A percentile compares a stretch with the other conserved stretches of the same genome.
Conservation (phyloP, 1,139 yeast genomes). For the Casaregolazyma suthepensis region DNA sequence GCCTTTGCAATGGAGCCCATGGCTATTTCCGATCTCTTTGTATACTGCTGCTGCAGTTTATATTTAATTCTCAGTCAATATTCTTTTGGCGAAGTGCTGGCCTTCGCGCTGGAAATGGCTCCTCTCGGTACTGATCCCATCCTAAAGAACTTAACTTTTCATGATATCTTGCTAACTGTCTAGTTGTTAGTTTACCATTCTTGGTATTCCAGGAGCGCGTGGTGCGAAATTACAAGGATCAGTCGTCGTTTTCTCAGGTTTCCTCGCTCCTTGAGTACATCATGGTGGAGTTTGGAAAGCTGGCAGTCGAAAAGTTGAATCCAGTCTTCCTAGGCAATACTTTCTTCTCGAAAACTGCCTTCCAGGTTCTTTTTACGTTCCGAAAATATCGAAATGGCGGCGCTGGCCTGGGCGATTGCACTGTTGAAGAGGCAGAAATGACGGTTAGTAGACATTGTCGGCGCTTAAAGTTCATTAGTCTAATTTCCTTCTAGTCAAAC, state of each 20-base stretch:
- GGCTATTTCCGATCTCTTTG: neutral
- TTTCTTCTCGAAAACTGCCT: constrained; percentile 20
- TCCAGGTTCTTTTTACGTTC: constrained; percentile 21
- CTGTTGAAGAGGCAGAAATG: neutral
- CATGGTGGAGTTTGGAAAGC: constrained; percentile 21
- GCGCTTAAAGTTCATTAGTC: neutral
- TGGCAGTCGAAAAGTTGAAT: constrained; percentile 19
- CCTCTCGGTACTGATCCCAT: neutral
- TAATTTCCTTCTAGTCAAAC: neutral
- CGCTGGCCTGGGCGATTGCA: constrained; percentile 25
- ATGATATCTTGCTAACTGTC: neutral
- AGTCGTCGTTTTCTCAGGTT: constrained; percentile 23
- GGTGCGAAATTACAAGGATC: constrained; percentile 21
- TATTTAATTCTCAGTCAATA: neutral
- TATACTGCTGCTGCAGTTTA: neutral
- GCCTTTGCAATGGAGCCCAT: neutral
- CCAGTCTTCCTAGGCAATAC: constrained; percentile 20
- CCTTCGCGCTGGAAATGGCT: neutral
- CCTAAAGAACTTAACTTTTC: neutral
- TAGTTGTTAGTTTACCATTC: constrained; percentile 17
- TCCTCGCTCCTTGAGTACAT: constrained; percentile 25
- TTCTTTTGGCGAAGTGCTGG: neutral
- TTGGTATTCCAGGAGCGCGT: constrained; percentile 19
- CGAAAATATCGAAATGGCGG: constrained; percentile 26
- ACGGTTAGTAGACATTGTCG: neutral